phyloP scores from a whole-genome alignment of 306 rosid species.

The Mimosa pudica region DNA sequence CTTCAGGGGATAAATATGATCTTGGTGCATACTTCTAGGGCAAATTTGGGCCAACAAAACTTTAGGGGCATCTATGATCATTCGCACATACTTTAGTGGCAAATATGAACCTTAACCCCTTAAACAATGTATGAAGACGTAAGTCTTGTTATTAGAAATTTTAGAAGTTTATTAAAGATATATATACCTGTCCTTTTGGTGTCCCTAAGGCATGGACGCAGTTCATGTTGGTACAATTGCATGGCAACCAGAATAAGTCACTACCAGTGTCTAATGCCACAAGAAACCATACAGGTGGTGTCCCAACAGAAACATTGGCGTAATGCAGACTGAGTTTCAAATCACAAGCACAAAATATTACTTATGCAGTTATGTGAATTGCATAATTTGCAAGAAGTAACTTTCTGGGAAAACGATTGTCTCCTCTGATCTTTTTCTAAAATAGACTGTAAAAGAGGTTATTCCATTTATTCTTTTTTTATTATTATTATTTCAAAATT shows the following conservation, averaged over 20 bases:
- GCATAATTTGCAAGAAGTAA: neutral
- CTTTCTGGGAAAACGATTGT: neutral
- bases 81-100: no score
- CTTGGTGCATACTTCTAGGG: no score
- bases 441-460: neutral
- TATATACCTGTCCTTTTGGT: constrained; percentile 42
- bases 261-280: constrained; percentile 97
- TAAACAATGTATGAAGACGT: no score
- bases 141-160: no score
- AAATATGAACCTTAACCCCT: no score
- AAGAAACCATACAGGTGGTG: constrained; percentile 63
- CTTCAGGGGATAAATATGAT: no score
- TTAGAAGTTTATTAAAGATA: neutral
- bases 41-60: no score
- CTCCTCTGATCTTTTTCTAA: neutral
- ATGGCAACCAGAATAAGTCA: constrained; percentile 90
- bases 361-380: neutral
- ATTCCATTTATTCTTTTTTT: neutral
- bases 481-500: no score
- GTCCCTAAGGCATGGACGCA: constrained; percentile 42
- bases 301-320: constrained; percentile 81
- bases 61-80: no score
- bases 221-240: constrained; percentile 62
- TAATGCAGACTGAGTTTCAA: constrained; percentile 75
- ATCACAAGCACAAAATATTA: neutral